phyloP scores from a whole-genome alignment of 177 flowering plant genomes.

The Telopea speciosissima region DNA sequence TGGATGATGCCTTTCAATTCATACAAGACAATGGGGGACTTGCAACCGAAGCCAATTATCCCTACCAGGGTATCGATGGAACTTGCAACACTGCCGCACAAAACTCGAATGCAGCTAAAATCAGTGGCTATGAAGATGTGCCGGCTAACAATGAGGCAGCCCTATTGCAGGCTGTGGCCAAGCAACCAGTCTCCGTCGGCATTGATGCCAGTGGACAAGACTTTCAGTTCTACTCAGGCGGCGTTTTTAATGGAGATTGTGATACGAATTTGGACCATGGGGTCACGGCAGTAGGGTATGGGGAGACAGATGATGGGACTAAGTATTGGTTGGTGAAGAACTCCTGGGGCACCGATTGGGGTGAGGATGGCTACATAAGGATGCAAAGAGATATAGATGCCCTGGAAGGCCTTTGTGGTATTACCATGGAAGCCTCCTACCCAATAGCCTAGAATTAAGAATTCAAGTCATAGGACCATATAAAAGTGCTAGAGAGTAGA shows the following conservation, averaged over 20 bases:
- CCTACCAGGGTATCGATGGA: neutral
- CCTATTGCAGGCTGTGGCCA: neutral
- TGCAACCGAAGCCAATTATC: slow-evolving; percentile 2
- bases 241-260: slow-evolving; percentile 2
- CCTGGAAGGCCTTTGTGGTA: slow-evolving; percentile 5
- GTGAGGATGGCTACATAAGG: neutral
- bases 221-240: slow-evolving; percentile 3
- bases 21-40: neutral
- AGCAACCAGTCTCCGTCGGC: neutral
- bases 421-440: neutral
- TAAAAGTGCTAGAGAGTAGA: no score
- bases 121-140: slow-evolving; percentile 4
- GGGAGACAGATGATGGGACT: neutral
- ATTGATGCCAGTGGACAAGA: neutral
- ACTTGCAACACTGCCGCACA: neutral
- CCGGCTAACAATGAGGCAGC: slow-evolving; percentile 5
- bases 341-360: neutral
- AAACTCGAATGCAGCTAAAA: neutral
- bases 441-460: neutral
- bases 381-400: neutral
- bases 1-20: neutral
- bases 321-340: neutral
- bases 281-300: slow-evolving; percentile 5
- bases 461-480: no score
- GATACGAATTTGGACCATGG: slow-evolving; percentile 3